A percentile compares a stretch with the other conserved stretches of the same genome.
Evolutionary conservation across 73 alveolate species (phyloP).

Genomic region (Durusdinium trenchii): DNA sequence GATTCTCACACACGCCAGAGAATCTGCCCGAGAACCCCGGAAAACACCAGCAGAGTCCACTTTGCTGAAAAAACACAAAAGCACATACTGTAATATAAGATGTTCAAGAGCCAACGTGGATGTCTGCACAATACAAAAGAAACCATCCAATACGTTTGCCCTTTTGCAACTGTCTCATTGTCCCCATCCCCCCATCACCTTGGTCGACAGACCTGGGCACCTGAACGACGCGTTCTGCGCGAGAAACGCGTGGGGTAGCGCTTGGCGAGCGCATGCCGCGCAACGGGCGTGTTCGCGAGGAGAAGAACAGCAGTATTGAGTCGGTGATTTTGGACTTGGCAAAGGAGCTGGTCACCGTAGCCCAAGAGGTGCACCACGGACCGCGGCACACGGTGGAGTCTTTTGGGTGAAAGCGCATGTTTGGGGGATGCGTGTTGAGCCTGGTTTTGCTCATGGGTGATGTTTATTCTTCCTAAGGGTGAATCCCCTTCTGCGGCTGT

Average conservation of each 20-base stretch:
- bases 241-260: not conserved
- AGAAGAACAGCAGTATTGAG: slow-evolving; percentile 38
- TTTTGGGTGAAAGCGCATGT: not conserved
- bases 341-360: slow-evolving; percentile 59
- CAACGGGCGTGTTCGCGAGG: not conserved
- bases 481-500: not conserved
- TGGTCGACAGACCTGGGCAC: not conserved
- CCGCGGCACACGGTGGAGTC: not conserved
- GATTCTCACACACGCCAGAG: too few relatives aligned
- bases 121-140: too few relatives aligned
- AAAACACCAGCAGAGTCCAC: too few relatives aligned
- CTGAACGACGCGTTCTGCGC: not conserved
- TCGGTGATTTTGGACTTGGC: slow-evolving; percentile 63
- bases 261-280: not conserved
- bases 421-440: not conserved
- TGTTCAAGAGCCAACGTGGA: too few relatives aligned
- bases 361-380: slow-evolving; percentile 29
- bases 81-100: too few relatives aligned
- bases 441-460: too few relatives aligned
- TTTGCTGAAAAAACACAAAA: too few relatives aligned
- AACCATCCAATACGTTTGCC: too few relatives aligned
- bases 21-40: too few relatives aligned
- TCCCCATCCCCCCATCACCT: not conserved
- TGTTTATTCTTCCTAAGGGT: too few relatives aligned
- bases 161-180: too few relatives aligned